Base-by-base conservation (phyloP, 768 basidiomycete genomes). In the Pisolithus tinctorius region DNA sequence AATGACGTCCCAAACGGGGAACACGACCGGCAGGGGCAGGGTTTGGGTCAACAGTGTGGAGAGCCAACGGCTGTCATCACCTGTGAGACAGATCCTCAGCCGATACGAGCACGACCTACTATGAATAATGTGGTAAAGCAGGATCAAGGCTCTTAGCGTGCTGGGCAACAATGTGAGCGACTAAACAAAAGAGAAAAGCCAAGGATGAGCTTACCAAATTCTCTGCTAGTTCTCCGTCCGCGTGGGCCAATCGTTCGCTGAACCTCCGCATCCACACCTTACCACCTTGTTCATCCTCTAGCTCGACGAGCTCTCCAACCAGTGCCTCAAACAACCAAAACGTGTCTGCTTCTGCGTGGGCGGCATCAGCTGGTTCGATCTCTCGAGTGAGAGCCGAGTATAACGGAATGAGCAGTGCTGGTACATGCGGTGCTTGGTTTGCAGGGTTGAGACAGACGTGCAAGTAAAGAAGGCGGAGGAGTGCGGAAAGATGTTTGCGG, bases 241-340 rank as follows among this genome's bases (percentile, higher is more conserved):
- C 83, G 79, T 77, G 81, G 27, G 69, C 66, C 14, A 88, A 53
- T 31, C 81, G 71, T 29, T 83, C 78, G 30, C 83, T 77, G 37
- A 91, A 70, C 52, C 73, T 79, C 47, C 68, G 74, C 69, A 81
- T 81, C 86, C 85, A 89, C 25, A 74, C 40, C 45, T 69, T 75
- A 6, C 77, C 79, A 14, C 77, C 78, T 27, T 83, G 82, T 51
- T 83, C 81, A 47, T 84, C 84, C 53, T 84, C 83, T n/a, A 91
- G 63, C 47, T 87, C 88, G 1, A 79, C 72, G 45, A 90, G 79
- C 59, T 90, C 88, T 26, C 82, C 80, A 0, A 88, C 69, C 58
- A 90, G 73, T 0, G 81, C 77, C 63, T 89, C 86, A 50, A 90
- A 85, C 4, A 89, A 59, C 88, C 88, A 91, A 63, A 91, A 91